A percentile compares a stretch with the other conserved stretches of the same genome.
Evolutionary conservation across 2,329 filamentous ascomycete species (phyloP).

Genomic region (Rhynchosporium agropyri): DNA sequence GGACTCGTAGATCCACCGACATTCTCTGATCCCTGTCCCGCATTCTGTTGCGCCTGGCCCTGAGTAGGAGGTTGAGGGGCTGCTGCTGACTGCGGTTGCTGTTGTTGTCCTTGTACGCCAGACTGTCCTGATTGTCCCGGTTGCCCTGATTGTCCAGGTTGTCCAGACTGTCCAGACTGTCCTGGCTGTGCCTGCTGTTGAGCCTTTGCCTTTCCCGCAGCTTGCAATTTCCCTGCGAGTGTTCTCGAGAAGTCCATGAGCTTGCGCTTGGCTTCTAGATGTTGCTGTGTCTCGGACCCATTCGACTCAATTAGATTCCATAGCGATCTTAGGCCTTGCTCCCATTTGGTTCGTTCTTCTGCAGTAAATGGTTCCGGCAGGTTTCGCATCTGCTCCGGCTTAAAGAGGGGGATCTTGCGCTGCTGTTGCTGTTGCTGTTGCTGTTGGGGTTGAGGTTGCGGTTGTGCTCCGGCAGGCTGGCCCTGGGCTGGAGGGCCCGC

Average conservation of each 20-base stretch:
- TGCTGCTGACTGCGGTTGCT: slow-evolving; percentile 26
- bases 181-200: slow-evolving; percentile 25
- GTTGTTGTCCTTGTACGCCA: slow-evolving; percentile 26
- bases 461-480: slow-evolving; percentile 34
- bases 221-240: slow-evolving; percentile 55
- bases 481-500: slow-evolving; percentile 32
- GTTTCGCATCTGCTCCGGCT: slow-evolving; percentile 41
- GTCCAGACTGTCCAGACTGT: not conserved
- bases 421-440: slow-evolving; percentile 33
- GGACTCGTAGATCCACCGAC: not conserved
- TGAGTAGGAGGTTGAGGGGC: slow-evolving; percentile 31
- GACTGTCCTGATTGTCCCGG: slow-evolving; percentile 25
- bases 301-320: slow-evolving; percentile 56
- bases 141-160: slow-evolving; percentile 19
- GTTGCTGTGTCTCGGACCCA: slow-evolving; percentile 51
- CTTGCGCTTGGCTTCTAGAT: slow-evolving; percentile 57
- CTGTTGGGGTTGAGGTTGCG: slow-evolving; percentile 29
- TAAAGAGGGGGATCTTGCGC: slow-evolving; percentile 33
- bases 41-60: slow-evolving; percentile 28
- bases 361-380: slow-evolving; percentile 47
- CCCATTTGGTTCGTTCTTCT: slow-evolving; percentile 61
- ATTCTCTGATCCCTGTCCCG: slow-evolving; percentile 30
- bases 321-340: slow-evolving; percentile 55
- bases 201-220: slow-evolving; percentile 28
- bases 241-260: slow-evolving; percentile 63